Evolutionary conservation across 768 basidiomycete genomes (phyloP).

Genomic region (Panellus pusillus): DNA sequence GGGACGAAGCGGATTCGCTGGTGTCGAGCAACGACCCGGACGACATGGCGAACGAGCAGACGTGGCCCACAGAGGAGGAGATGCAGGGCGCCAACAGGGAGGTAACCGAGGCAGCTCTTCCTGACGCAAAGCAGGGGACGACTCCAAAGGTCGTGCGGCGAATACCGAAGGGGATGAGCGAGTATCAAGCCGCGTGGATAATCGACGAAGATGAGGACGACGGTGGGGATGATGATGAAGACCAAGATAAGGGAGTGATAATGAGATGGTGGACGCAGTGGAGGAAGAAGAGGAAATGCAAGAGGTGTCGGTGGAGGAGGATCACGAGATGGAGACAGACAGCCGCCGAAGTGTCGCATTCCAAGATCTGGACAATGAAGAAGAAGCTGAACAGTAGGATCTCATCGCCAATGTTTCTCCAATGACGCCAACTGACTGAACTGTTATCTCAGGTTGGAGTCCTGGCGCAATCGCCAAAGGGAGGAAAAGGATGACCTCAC

Average conservation of each 20-base stretch:
- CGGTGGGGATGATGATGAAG: conserved; percentile 45
- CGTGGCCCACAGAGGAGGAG: conserved; percentile 98
- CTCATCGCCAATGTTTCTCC: background rate
- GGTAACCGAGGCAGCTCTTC: conserved; percentile 40
- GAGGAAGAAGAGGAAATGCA: conserved; percentile 64
- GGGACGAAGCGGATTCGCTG: conserved; percentile 76
- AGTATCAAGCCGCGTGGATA: conserved; percentile 98
- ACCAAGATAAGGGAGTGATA: conserved; percentile 34
- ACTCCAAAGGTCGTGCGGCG: conserved; percentile 80
- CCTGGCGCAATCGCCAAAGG: conserved; percentile 67
- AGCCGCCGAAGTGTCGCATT: conserved; percentile 55
- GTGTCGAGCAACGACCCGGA: conserved; percentile 87
- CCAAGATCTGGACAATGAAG: conserved; percentile 77
- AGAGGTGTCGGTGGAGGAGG: conserved; percentile 55
- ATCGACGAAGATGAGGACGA: conserved; percentile 77
- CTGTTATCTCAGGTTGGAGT: conserved; percentile 49
- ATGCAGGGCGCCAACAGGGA: conserved; percentile 50
- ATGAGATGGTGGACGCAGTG: conserved; percentile 41
- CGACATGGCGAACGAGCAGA: conserved; percentile 91
- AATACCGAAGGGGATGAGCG: conserved; percentile 93
- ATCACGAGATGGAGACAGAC: conserved; percentile 57
- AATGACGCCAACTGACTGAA: conserved; percentile 9
- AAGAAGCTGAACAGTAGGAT: conserved; percentile 84
- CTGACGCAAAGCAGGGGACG: conserved; percentile 68
- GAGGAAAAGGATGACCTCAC: conserved; percentile 79